Evolutionary conservation across 179 eudicot genomes (phyloP), one percentile per base, ranked within the genome.

Genomic region (Vitellaria paradoxa): DNA sequence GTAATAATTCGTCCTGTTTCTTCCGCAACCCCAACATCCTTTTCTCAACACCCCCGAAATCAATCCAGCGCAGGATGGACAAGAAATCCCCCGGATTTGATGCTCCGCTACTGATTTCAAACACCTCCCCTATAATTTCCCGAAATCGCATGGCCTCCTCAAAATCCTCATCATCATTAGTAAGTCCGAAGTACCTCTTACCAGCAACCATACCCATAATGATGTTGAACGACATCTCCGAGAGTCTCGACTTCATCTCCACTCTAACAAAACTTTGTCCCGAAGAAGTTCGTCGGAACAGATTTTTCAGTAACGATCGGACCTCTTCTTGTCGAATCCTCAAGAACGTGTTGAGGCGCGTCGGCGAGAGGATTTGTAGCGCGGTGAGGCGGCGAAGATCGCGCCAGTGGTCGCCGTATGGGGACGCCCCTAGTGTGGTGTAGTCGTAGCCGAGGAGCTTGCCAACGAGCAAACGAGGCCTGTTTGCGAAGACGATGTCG

Each of bases 321-420:
- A 79, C 71, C 24, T 78, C 80, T 7, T 72, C 68, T 11, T 52
- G 59, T 68, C 87, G 75, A 12, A 73, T 69, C 2, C 45, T 6
- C 9, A 57, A 12, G 47, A 62, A 80, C 12, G n/a, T 9, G 63
- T 72, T 63, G 5, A 86, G 53, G 9, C 80, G 77, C 0, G 76
- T 7, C 0, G 81, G 23, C 0, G 87, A 84, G 49, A 86, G 76
- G 47, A 86, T 61, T 20, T 86, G 77, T 3, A 79, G 47, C 2
- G 82, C 53, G 12, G 76, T 64, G 2, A 84, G 9, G n/a, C 82
- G 78, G 46, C 87, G 82, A 10, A 86, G 84, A 59, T 80, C 73
- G 13, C 89, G 83, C 87, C 89, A 86, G 61, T 66, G 81, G 53
- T 80, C 81, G 21, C 87, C 89, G 40, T 86, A 84, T 7, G 85